Base-by-base conservation (phyloP, 2,329 filamentous ascomycete genomes). In the Dothiorella sarmentorum region DNA sequence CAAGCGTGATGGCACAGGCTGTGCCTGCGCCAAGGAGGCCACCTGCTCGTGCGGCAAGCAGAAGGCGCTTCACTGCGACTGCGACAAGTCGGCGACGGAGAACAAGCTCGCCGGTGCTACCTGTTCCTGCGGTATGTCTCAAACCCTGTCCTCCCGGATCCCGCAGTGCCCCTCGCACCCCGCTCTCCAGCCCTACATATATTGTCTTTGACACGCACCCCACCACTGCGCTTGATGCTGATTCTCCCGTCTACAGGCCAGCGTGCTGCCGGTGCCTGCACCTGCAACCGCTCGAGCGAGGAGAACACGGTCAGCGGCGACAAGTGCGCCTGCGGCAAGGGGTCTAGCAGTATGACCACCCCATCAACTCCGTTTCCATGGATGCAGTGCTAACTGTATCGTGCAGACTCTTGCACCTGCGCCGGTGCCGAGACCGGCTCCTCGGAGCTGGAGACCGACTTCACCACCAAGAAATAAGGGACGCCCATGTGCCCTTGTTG, bases 21-120 rank as follows among this genome's bases (percentile, higher is more conserved):
- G 84, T 67, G 79, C 81, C 65, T 84, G 82, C 66, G 80, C 81
- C 37, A 75, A 78, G 56, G 81, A 85, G 66, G 82, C 83, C 62
- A 84, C 75, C 61, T 96, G 91, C 84, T 95, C 90, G 15, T 97
- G 93, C 73, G 93, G 93, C 70, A 86, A 96, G 80, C 83, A 94
- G 72, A 84, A 86, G 3, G 93, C 93, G 51, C 85, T 96, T 49
- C 82, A 92, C 73, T 97, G 93, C 84, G 88, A 80, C 62, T 97
- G 93, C 78, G 85, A 85, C 68, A 92, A 90, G 75, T 83, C 91
- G 3, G 63, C 81, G 3, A 75, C 79, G 15, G 92, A 97, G 81
- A 97, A 97, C 80, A 76, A 77, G 38, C 72, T 90, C 58, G 73
- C 79, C 6, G 90, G 90, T 6, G 81, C 89, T 37, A 82, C 90